Base-by-base conservation (phyloP, 371 early-diverging fungal genomes). In the Mucor piriformis region DNA sequence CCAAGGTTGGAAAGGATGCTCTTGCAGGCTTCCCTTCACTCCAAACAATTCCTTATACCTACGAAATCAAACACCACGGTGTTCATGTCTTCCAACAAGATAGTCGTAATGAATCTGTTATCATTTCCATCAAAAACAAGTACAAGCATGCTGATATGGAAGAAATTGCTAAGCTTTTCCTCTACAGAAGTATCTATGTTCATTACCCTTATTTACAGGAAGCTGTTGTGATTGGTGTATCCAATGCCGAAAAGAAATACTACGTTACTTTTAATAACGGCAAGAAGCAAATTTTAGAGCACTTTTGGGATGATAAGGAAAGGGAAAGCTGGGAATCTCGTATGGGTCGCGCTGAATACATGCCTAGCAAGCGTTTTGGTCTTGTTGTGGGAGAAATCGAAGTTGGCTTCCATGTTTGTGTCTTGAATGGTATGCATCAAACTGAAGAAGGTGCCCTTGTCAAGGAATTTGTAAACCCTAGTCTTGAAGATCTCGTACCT, bases 21-120 rank as follows among this genome's bases (percentile, higher is more conserved):
- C 72, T 88, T n/a, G 86, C 96, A 13, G 98, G 98, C 10, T 98
- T 98, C 72, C 98, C 98, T 18, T 83, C 93, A 0, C 67, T 98
- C 46, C 67, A 91, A 40, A 91, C 94, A 0, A 72, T 93, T n/a
- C 82, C 86, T 24, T 83, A 91, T 70, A 80, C 78, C 0, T 86
- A 83, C 15, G 74, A 78, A 33, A 72, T 96, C 16, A 88, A 78
- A 6, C 84, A 79, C 60, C 92, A 92, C 63, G 83, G 87, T 25
- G 92, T 97, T 12, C 83, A 85, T 50, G 94, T 96, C 4, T 97
- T 96, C 81, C 87, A 93, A 46, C 76, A 76, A 24, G 90, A 93
- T 40, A 91, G 91, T 53, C 81, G 84, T 27, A 88, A 91, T 57
- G 95, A 95, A 70, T 89, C 88, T 3, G 84, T 97, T 79, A 82